Base-by-base conservation (phyloP, 768 basidiomycete genomes). In the Hydnomerulius pinastri region DNA sequence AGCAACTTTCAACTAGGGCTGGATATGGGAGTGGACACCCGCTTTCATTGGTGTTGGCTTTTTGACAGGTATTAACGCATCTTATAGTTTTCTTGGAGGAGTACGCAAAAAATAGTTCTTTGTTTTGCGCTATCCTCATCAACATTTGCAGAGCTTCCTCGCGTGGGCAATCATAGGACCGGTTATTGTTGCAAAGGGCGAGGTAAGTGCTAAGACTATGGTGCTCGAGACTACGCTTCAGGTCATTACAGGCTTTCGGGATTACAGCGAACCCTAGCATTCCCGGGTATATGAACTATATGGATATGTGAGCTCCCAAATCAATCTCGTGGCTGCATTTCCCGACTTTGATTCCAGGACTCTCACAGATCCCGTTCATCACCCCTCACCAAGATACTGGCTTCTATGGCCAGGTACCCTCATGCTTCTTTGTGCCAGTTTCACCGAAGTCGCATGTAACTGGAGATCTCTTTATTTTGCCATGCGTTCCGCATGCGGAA, bases 161-260 rank as follows among this genome's bases (percentile, higher is more conserved):
- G 80, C 83, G 1, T 85, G 81, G 81, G 82, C 77, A 35, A 79
- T 85, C 65, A 77, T 86, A 43, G 77, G 78, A 1, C 83, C 82
- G 5, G 61, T 77, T 13, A 63, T 82, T 48, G 72, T 84, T 24
- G 72, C 73, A 59, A 78, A 74, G 40, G 82, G 83, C 18, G 25
- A 43, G 42, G 63, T 55, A 20, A 5, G 46, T 52, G 13, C 1
- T 18, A 13, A 5, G 20, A 30, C 2, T 4, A 8, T 24, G 32
- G n/a, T n/a, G n/a, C 4, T 11, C 13, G 11, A 2, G 7, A 6
- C 18, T 17, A 21, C 10, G 15, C 25, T 46, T 53, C 29, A 48
- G 7, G 18, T 18, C 9, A 7, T n/a, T 20, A n/a, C 36, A 63
- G 63, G 55, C 51, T 6, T 53, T 65, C 4, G 53, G 64, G 11